Percentiles rank a stretch among this genome's conserved stretches.
phyloP scores from a whole-genome alignment of 495 filamentous ascomycete genomes.

The Aspergillus ostianus region DNA sequence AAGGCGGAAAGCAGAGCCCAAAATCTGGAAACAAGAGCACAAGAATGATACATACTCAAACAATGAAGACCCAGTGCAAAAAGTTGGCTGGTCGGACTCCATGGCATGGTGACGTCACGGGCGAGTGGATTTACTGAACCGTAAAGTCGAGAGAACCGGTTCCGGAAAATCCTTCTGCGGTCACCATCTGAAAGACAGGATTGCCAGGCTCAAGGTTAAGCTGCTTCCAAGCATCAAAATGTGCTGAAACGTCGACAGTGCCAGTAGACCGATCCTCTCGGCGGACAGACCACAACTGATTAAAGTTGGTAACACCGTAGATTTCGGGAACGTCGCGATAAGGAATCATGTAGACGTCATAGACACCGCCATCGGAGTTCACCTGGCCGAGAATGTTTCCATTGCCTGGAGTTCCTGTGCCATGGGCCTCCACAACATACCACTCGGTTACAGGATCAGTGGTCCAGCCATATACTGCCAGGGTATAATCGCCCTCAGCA shows the following conservation, averaged over 20 bases:
- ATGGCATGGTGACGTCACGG: no score
- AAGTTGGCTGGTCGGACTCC: no score
- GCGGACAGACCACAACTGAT: slow-evolving; percentile 6
- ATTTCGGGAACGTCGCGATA: slow-evolving; percentile 4
- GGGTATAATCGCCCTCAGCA: slow-evolving; percentile 3
- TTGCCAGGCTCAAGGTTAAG: slow-evolving; percentile 1
- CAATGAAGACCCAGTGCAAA: no score
- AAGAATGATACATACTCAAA: no score
- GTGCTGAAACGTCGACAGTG: neutral
- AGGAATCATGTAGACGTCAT: slow-evolving; percentile 3
- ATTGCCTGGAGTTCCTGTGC: slow-evolving; percentile 3
- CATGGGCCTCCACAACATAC: slow-evolving; percentile 3
- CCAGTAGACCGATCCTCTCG: neutral
- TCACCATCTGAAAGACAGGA: neutral
- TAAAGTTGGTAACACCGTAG: slow-evolving; percentile 7
- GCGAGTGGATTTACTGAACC: no score
- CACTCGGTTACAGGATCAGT: slow-evolving; percentile 6
- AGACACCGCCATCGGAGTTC: slow-evolving; percentile 4
- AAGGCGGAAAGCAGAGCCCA: no score
- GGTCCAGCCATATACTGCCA: slow-evolving; percentile 5
- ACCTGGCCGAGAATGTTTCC: slow-evolving; percentile 6
- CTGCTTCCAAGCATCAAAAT: slow-evolving; percentile 5
- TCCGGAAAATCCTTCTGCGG: neutral
- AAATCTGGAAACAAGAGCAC: no score
- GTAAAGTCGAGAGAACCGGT: no score